Percentiles rank a stretch among this genome's conserved stretches.
phyloP scores from a whole-genome alignment of 83 land plant species.

The Picea abies region DNA sequence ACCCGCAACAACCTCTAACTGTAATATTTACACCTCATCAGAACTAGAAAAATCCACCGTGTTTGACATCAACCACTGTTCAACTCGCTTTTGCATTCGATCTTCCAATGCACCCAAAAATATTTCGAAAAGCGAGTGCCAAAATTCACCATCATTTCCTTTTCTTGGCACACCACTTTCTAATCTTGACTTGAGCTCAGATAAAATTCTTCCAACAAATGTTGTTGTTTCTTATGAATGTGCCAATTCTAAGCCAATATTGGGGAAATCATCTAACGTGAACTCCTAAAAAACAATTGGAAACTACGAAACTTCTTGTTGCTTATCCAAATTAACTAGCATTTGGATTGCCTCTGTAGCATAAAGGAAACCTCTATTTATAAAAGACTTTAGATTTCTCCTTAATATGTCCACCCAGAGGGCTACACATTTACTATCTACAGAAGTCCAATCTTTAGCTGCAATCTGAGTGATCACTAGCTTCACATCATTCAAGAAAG shows the following conservation, averaged over 20 bases:
- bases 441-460: constrained; percentile 35
- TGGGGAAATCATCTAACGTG: not conserved
- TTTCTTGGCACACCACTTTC: constrained; percentile 10
- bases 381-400: constrained; percentile 19
- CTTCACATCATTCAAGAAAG: constrained; percentile 34
- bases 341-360: not conserved
- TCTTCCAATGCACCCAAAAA: constrained; percentile 30
- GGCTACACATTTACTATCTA: constrained; percentile 29
- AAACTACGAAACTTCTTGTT: constrained; percentile 10
- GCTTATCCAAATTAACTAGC: constrained; percentile 21
- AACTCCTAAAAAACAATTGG: constrained; percentile 17
- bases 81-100: constrained; percentile 17
- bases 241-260: constrained; percentile 23
- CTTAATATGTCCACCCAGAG: constrained; percentile 19
- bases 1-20: constrained; percentile 9
- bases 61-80: constrained; percentile 25
- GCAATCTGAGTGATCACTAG: constrained; percentile 36
- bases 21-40: constrained; percentile 33
- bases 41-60: constrained; percentile 8
- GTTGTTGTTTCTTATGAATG: constrained; percentile 8
- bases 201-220: not conserved
- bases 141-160: constrained; percentile 19
- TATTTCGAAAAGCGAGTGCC: constrained; percentile 24
- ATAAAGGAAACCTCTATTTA: not conserved
- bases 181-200: constrained; percentile 9